Evolutionary conservation across 2,329 filamentous ascomycete genomes (phyloP), one percentile per base, ranked within the genome.

Genomic region (Penicillium sp.): DNA sequence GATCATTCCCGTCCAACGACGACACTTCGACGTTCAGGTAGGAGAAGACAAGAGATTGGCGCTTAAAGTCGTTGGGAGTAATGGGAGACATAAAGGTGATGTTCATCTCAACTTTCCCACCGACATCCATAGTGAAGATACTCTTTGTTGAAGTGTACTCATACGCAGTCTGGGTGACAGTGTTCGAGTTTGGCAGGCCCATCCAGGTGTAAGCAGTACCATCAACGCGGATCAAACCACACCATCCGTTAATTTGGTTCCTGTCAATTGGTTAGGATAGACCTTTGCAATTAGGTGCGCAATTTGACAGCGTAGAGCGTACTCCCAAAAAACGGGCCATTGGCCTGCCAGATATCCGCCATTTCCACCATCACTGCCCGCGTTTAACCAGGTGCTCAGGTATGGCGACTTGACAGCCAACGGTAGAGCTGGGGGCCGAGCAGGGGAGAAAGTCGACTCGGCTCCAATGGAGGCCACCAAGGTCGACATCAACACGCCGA

Each of bases 321-420:
- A 88, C 88, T 81, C 80, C 86, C 88, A 92, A 66, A 90, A 90
- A 0, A 78, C 80, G 1, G 88, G 84, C 88, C 88, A 92, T 69
- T 86, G 75, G 2, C 89, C 88, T 0, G 89, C 84, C 34, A 92
- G 80, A 60, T 88, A 84, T 1, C 88, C 88, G 37, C 87, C 86
- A 69, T 88, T 85, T 10, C 84, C 83, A 22, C 83, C 85, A 71
- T 86, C 81, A 31, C 79, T 84, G 1, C 87, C 87, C 10, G 83
- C 86, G 58, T 84, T 76, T 43, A 89, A 80, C 88, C 89, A 91
- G 14, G 86, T 84, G 70, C 85, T 91, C 15, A 93, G 76, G 66
- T 93, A 94, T 0, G 90, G 90, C 10, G 87, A 89, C 62, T 86
- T 87, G 47, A 93, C 90, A 45, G 89, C 89, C 37, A 94, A 75